Base-by-base conservation (phyloP, 2,329 filamentous ascomycete species). In the Ophiostoma sp. region DNA sequence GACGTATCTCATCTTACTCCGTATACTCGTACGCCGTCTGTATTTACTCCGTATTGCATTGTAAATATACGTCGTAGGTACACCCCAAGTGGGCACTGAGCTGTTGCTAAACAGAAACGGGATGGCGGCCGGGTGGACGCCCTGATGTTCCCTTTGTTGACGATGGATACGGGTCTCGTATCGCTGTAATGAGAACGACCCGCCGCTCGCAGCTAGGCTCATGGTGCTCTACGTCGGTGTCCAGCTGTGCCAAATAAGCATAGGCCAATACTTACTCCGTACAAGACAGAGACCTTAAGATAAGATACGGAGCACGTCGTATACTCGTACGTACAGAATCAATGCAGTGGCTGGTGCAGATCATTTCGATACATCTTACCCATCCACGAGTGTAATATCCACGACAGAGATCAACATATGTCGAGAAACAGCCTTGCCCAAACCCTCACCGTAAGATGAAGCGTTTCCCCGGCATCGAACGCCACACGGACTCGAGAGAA, bases 41-140 rank as follows among this genome's bases (percentile, higher is more conserved):
- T 27, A 27, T 27, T 27, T 27, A 27, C 27, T 27, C 27, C 27
- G 27, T 27, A 27, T 27, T 27, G 27, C 27, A 27, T 27, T 52
- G 47, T 52, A 18, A 18, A 52, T 18, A 55, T 27, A 55, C 49
- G 49, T 55, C 49, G 49, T 14, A 52, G 49, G 8, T 42, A 63
- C 60, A 42, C 16, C 60, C 60, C 60, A 63, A 63, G 60, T 63
- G 60, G 60, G 60, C 60, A 63, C 60, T n/a, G 55, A 27, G 55
- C 55, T 60, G 55, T 60, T 60, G 18, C 55, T 60, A 60, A 58
- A 55, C 49, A 55, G 4, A 27, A 55, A 55, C n/a, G 18, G 55
- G 27, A 60, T 60, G 55, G 55, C 27, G 55, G 55, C 55, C n/a
- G 55, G 36, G 55, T 38, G 55, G 55, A 62, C 12, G 55, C 55